Percentiles rank a stretch among this genome's conserved stretches.
These are phyloP conservation scores for Phaeosphaeriaceae sp. DNA, from an alignment of 2,329 filamentous ascomycete species.

Conservation along the genomic window DNA sequence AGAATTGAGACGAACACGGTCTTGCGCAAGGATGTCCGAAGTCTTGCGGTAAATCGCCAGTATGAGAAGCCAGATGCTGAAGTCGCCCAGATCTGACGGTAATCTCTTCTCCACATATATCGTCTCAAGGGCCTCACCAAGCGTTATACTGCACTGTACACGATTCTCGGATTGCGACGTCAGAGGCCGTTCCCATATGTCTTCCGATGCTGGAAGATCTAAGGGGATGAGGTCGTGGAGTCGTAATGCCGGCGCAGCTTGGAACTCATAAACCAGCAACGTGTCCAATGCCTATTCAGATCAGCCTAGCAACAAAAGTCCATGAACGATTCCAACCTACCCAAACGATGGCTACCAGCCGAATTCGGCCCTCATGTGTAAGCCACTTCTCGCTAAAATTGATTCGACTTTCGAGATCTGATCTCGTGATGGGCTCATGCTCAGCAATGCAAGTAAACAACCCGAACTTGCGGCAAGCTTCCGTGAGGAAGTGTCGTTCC, in stretches of 20 bases:
- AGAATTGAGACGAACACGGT: slow-evolving; percentile 54
- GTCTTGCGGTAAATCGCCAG: slow-evolving; percentile 60
- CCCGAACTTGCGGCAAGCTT: slow-evolving; percentile 10
- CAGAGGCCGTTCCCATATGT: slow-evolving; percentile 14
- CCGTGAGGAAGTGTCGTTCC: slow-evolving; percentile 11
- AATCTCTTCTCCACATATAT: slow-evolving; percentile 60
- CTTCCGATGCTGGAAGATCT: slow-evolving; percentile 14
- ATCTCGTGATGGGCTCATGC: not conserved
- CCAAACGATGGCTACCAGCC: not conserved
- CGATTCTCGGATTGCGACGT: not conserved
- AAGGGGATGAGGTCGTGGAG: slow-evolving; percentile 12
- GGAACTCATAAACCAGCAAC: slow-evolving; percentile 10
- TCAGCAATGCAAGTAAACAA: slow-evolving; percentile 4
- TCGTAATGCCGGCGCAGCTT: slow-evolving; percentile 15
- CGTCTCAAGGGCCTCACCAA: slow-evolving; percentile 49
- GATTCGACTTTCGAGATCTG: not conserved
- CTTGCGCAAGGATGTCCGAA: slow-evolving; percentile 58
- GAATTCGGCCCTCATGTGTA: not conserved
- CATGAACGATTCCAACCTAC: slow-evolving; percentile 4
- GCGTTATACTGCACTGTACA: slow-evolving; percentile 1
- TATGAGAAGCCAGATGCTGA: slow-evolving; percentile 58
- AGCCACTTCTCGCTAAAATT: not conserved
- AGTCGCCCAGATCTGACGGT: slow-evolving; percentile 55
- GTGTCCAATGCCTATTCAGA: not conserved
- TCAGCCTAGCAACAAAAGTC: slow-evolving; percentile 3